phyloP scores from a whole-genome alignment of 257 asterid species.

The Jacaranda copaia region DNA sequence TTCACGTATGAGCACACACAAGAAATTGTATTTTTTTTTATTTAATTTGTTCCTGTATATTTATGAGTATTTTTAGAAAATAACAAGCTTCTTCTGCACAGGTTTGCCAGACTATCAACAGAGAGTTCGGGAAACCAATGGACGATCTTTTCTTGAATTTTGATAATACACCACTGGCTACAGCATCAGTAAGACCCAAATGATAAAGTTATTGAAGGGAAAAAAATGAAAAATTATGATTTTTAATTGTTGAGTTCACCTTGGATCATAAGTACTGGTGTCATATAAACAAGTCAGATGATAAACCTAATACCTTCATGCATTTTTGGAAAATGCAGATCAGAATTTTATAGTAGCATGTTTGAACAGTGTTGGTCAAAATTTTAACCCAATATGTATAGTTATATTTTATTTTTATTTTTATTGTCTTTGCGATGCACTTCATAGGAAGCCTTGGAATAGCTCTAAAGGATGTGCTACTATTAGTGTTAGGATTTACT shows the following conservation, averaged over 20 bases:
- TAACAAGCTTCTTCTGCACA: constrained; percentile 47
- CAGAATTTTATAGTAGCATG: not conserved
- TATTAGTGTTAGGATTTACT: constrained; percentile 7
- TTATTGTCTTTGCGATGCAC: not conserved
- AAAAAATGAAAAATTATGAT: constrained; percentile 18
- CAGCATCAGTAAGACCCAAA: constrained; percentile 85
- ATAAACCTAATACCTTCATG: constrained; percentile 12
- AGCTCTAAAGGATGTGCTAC: constrained; percentile 8
- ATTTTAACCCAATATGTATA: constrained; percentile 5
- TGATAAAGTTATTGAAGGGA: constrained; percentile 16
- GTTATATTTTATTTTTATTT: not conserved
- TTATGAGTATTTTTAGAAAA: constrained; percentile 3
- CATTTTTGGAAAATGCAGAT: constrained; percentile 18
- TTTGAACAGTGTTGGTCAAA: constrained; percentile 8
- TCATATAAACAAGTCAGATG: constrained; percentile 3
- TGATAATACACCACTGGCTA: constrained; percentile 80
- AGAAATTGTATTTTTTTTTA: constrained; percentile 6
- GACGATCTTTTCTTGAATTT: constrained; percentile 79
- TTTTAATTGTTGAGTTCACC: constrained; percentile 14
- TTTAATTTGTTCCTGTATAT: constrained; percentile 23
- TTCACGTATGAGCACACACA: constrained; percentile 11
- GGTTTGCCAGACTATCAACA: constrained; percentile 76
- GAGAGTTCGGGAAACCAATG: constrained; percentile 81
- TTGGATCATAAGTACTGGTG: constrained; percentile 24
- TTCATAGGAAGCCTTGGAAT: constrained; percentile 10